Conservation (phyloP, 2,329 filamentous ascomycete genomes). For the Calonectria pteridis region DNA sequence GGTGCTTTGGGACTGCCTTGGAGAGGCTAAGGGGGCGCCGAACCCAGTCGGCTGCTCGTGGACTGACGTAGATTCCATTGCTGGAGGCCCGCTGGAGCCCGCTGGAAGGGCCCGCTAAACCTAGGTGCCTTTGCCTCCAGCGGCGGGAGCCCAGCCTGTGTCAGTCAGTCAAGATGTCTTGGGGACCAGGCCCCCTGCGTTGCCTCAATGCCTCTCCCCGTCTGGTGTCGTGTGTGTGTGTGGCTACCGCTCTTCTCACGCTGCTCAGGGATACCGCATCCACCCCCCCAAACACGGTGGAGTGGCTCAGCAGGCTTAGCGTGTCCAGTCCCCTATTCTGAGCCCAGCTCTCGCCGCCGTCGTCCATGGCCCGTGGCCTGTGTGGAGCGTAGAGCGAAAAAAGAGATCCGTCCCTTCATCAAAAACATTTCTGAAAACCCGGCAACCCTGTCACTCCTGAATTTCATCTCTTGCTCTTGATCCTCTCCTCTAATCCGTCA, state of each 20-base stretch:
- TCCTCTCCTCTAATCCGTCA: conserved; percentile 36
- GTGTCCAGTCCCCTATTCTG: conserved; percentile 48
- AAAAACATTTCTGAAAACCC: conserved; percentile 46
- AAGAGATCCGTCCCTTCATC: conserved; percentile 45
- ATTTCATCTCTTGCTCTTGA: conserved; percentile 21
- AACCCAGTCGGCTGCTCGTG: conserved; percentile 8
- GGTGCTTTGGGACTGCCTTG: conserved; percentile 10
- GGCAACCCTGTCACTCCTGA: conserved; percentile 29
- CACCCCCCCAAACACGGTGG: conserved; percentile 43
- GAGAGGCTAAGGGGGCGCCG: background rate
- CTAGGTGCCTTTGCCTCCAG: conserved; percentile 9
- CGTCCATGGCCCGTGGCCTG: conserved; percentile 29
- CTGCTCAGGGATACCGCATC: conserved; percentile 29
- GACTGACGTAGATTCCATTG: conserved; percentile 25
- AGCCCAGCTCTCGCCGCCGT: conserved; percentile 31
- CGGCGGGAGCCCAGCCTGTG: background rate
- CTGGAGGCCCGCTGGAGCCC: conserved; percentile 14
- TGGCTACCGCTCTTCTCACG: conserved; percentile 17
- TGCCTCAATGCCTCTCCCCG: background rate
- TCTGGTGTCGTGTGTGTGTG: background rate
- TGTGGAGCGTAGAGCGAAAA: conserved; percentile 42
- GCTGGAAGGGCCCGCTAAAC: conserved; percentile 14
- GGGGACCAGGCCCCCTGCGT: conserved; percentile 1
- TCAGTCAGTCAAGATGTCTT: conserved; percentile 13
- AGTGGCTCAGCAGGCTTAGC: conserved; percentile 49